Evolutionary conservation across 805 yeast species (phyloP).

Genomic region (Kodamaea kaohsiungensis): DNA sequence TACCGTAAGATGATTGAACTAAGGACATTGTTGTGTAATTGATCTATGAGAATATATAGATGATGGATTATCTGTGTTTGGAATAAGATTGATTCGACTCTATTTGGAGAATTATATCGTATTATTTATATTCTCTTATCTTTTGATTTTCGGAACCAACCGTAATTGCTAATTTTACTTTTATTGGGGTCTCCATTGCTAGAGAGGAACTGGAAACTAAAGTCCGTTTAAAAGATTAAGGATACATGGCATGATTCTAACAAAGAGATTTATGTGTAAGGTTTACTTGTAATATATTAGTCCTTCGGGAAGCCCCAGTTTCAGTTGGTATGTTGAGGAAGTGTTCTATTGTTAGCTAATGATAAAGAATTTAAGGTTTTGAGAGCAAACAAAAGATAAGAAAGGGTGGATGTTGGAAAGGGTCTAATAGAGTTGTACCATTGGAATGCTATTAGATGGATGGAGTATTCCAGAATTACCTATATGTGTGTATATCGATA

Average conservation of each 20-base stretch:
- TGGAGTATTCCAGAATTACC: no score
- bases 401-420: no score
- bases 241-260: neutral
- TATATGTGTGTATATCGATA: no score
- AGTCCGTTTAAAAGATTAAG: neutral
- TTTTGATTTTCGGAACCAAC: neutral
- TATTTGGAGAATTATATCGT: neutral
- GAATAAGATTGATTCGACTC: neutral
- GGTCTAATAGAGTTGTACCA: no score
- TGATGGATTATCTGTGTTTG: neutral
- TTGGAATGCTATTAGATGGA: no score
- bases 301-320: neutral
- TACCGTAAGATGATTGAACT: constrained; percentile 71
- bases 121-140: constrained; percentile 2
- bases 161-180: neutral
- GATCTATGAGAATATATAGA: no score
- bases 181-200: no score
- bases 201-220: neutral
- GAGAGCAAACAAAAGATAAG: no score
- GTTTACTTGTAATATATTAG: neutral
- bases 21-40: constrained; percentile 4
- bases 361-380: no score
- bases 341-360: no score
- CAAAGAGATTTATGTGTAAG: neutral
- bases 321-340: no score